phyloP scores from a whole-genome alignment of 2,329 filamentous ascomycete genomes.

The Neospermospora avenae region DNA sequence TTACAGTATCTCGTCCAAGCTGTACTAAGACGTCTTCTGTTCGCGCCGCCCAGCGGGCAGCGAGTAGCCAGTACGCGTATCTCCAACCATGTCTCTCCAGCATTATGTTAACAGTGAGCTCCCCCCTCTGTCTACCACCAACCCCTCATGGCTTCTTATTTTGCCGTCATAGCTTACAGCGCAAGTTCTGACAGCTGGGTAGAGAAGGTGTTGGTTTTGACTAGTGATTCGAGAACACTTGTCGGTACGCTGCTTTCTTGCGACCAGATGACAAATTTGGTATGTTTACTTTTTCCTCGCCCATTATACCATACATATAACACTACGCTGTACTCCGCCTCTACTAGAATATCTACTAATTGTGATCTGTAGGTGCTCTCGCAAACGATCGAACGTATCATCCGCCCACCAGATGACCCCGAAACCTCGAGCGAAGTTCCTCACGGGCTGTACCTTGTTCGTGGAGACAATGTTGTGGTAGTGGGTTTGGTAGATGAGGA shows the following conservation, averaged over 20 bases:
- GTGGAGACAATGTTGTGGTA: conserved; percentile 91
- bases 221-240: conserved; percentile 84
- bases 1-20: neutral
- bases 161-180: conserved; percentile 29
- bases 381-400: conserved; percentile 83
- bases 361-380: conserved; percentile 61
- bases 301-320: neutral
- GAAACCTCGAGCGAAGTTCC: conserved; percentile 78
- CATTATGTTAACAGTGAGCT: conserved; percentile 51
- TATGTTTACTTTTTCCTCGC: conserved; percentile 36
- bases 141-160: neutral
- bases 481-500: conserved; percentile 88
- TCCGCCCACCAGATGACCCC: conserved; percentile 78
- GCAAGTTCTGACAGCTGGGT: conserved; percentile 35
- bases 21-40: conserved; percentile 11
- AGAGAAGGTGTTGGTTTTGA: conserved; percentile 93
- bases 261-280: conserved; percentile 89
- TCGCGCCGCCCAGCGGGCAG: conserved; percentile 28
- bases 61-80: conserved; percentile 11
- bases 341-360: neutral
- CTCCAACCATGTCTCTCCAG: conserved; percentile 47
- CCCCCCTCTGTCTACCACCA: neutral
- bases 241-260: conserved; percentile 80
- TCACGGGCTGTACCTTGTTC: conserved; percentile 85
- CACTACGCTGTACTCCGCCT: neutral